phyloP scores from a whole-genome alignment of 169 alveolate species.

The Perkinsus olseni region DNA sequence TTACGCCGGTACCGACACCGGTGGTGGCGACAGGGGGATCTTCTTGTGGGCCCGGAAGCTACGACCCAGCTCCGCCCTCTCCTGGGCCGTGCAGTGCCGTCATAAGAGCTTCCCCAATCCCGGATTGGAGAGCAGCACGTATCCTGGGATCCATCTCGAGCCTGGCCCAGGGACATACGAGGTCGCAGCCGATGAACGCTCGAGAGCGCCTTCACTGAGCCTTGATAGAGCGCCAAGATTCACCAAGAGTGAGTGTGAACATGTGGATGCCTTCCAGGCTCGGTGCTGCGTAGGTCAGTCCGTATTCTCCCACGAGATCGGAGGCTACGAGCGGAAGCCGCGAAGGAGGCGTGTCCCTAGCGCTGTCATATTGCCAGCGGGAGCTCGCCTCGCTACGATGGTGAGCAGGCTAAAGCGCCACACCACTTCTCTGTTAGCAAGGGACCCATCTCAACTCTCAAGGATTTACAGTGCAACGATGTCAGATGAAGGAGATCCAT shows the following conservation, averaged over 20 bases:
- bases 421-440: no score
- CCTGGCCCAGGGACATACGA: not conserved
- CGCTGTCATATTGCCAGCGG: not conserved
- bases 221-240: not conserved
- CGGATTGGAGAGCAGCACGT: not conserved
- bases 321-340: not conserved
- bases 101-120: not conserved
- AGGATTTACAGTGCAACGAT: no score
- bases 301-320: not conserved
- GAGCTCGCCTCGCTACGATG: not conserved
- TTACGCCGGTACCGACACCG: not conserved
- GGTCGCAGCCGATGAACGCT: not conserved
- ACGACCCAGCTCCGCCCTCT: not conserved
- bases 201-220: not conserved
- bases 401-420: no score
- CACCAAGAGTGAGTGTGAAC: not conserved
- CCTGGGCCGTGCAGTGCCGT: not conserved
- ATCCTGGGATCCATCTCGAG: no score
- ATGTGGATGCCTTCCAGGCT: no score
- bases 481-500: not conserved
- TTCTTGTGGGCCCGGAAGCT: not conserved
- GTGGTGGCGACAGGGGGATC: not conserved
- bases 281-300: not conserved
- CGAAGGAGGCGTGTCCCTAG: not conserved
- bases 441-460: no score